phyloP scores from a whole-genome alignment of 2,329 filamentous ascomycete genomes.

The Myriosclerotinia curreyana region DNA sequence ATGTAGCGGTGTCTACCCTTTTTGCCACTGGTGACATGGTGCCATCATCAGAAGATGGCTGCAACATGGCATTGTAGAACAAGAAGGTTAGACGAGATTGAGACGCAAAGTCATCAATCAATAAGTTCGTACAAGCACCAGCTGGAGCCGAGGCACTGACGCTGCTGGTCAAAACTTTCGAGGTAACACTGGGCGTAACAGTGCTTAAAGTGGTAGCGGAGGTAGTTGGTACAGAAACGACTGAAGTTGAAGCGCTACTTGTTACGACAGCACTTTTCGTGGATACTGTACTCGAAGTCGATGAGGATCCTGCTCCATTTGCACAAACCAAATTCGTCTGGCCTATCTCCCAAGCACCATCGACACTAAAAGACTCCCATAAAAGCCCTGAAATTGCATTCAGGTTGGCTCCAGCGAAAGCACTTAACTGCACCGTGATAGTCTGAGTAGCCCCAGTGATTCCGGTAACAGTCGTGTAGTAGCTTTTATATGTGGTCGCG shows the following conservation, averaged over 20 bases:
- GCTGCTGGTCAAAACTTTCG: conserved; percentile 4
- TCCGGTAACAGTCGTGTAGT: conserved; percentile 45
- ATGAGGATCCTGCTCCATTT: conserved; percentile 19
- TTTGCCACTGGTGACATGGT: conserved; percentile 45
- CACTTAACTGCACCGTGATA: conserved; percentile 49
- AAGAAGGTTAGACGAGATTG: conserved; percentile 61
- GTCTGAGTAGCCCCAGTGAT: conserved; percentile 51
- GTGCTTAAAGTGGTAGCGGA: conserved; percentile 4
- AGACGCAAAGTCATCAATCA: conserved; percentile 60
- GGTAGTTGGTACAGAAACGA: background rate
- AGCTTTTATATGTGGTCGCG: conserved; percentile 44
- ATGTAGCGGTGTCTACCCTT: conserved; percentile 39
- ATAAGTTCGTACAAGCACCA: conserved; percentile 43
- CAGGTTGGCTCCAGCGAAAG: conserved; percentile 50
- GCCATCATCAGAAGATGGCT: conserved; percentile 55
- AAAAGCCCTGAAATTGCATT: conserved; percentile 48
- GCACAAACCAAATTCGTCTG: conserved; percentile 48
- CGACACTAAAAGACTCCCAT: conserved; percentile 43
- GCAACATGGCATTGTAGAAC: conserved; percentile 56
- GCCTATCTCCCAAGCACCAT: conserved; percentile 48
- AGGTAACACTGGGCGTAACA: background rate
- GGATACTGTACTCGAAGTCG: conserved; percentile 5
- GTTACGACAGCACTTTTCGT: conserved; percentile 13
- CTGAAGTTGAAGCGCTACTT: background rate
- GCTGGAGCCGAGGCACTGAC: conserved; percentile 20